Evolutionary conservation across 2,329 filamentous ascomycete genomes (phyloP).

Genomic region (Aciculosporium take): DNA sequence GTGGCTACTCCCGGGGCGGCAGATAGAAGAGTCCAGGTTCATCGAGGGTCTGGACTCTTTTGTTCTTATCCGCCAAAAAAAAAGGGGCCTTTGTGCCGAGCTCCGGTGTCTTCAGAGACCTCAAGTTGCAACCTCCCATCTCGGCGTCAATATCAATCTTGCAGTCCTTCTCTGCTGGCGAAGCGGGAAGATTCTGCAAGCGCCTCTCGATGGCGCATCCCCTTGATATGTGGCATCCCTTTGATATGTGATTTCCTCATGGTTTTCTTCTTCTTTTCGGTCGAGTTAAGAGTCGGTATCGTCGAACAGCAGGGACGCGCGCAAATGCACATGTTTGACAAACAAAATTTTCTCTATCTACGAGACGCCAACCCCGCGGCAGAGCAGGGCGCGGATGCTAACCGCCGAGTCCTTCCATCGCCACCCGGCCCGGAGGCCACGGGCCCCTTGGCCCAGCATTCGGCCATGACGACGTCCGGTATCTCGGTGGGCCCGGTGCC

Average conservation of each 20-base stretch:
- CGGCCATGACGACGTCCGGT: neutral
- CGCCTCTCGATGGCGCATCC: too few species aligned
- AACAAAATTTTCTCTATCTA: constrained; percentile 4
- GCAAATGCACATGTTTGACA: constrained; percentile 4
- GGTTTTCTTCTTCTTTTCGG: too few species aligned
- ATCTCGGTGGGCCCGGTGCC: neutral
- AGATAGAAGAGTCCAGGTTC: too few species aligned
- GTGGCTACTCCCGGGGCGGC: too few species aligned
- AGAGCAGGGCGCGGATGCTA: neutral
- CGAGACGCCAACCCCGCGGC: constrained; percentile 4
- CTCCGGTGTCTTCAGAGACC: too few species aligned
- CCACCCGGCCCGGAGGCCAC: neutral
- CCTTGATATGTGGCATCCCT: neutral
- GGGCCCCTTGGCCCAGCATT: neutral
- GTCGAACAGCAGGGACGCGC: too few species aligned
- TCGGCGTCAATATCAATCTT: neutral
- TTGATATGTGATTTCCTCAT: neutral
- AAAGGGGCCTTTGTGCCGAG: too few species aligned
- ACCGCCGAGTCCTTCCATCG: neutral
- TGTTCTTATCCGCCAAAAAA: too few species aligned
- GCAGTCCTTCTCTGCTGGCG: neutral
- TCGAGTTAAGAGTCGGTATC: neutral
- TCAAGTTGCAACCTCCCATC: too few species aligned
- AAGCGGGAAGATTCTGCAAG: too few species aligned
- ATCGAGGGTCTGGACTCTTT: too few species aligned